A percentile compares a stretch with the other conserved stretches of the same genome.
Evolutionary conservation across 139 green algal genomes (phyloP).

Genomic region (Tetradesmus lagerheimii): DNA sequence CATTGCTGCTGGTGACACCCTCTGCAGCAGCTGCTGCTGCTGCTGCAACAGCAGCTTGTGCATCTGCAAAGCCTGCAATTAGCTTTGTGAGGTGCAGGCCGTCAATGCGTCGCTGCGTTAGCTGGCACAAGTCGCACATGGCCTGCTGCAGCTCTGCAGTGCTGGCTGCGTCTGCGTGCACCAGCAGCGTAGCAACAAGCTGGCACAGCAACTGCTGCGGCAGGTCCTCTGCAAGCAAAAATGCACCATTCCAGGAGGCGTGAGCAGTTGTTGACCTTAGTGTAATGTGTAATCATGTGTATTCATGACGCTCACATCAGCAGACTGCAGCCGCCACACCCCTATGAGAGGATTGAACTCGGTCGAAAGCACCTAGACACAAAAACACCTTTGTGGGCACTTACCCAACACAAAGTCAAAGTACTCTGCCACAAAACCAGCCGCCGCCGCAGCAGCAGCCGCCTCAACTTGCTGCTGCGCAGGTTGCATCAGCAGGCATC

Average conservation of each 20-base stretch:
- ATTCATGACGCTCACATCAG: too few relatives aligned
- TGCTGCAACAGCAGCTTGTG: constrained; percentile 11
- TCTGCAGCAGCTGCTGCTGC: not conserved
- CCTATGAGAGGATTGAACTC: too few relatives aligned
- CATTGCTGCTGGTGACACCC: not conserved
- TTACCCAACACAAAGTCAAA: constrained; percentile 38
- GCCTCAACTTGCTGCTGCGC: constrained; percentile 16
- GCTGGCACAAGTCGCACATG: constrained; percentile 46
- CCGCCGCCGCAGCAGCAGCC: constrained; percentile 8
- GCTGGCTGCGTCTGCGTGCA: not conserved
- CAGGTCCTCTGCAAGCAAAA: constrained; percentile 17
- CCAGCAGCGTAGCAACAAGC: constrained; percentile 41
- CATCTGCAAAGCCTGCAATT: not conserved
- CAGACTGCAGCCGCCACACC: too few relatives aligned
- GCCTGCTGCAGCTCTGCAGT: not conserved
- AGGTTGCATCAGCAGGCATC: constrained; percentile 61
- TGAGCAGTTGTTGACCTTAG: not conserved
- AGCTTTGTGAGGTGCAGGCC: not conserved
- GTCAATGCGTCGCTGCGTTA: constrained; percentile 37
- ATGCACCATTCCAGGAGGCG: not conserved
- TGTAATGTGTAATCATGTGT: too few relatives aligned
- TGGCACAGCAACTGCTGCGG: constrained; percentile 37
- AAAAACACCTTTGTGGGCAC: not conserved
- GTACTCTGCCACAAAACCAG: constrained; percentile 41
- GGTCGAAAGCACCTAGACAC: too few relatives aligned